Conservation (phyloP, 345 rosid species). For the Dovyalis caffra region DNA sequence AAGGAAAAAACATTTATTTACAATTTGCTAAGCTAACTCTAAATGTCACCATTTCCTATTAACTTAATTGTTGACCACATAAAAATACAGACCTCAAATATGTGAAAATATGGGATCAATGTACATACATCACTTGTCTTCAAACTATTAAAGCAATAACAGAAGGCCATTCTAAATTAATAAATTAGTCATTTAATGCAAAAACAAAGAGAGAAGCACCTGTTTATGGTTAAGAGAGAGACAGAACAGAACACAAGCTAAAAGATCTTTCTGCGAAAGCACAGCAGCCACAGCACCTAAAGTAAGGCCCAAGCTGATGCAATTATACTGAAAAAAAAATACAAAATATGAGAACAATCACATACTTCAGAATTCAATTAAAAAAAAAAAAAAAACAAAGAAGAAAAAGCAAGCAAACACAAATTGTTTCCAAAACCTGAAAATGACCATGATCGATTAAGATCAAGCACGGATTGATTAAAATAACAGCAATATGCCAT, state of each 20-base stretch:
- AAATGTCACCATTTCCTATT: not conserved
- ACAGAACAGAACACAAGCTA: constrained; percentile 63
- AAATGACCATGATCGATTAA: constrained; percentile 95
- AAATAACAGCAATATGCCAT: constrained; percentile 72
- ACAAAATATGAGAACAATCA: constrained; percentile 17
- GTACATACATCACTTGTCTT: not conserved
- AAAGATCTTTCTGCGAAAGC: constrained; percentile 58
- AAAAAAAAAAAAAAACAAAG: too few species aligned
- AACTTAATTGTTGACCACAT: not conserved
- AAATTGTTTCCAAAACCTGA: constrained; percentile 54
- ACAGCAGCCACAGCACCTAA: constrained; percentile 79
- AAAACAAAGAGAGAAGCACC: constrained; percentile 37
- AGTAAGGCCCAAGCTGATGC: constrained; percentile 90
- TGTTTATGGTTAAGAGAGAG: constrained; percentile 95
- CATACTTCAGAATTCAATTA: constrained; percentile 4
- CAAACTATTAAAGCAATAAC: not conserved
- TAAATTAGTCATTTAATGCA: not conserved
- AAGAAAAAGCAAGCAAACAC: not conserved
- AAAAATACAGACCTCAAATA: not conserved
- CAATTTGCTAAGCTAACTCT: not conserved
- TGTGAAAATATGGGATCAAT: not conserved
- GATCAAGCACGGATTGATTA: constrained; percentile 79
- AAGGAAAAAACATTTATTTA: not conserved
- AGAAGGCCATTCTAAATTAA: not conserved
- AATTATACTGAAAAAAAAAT: constrained; percentile 65